Base-by-base conservation (phyloP, 2,329 filamentous ascomycete genomes). In the Esteya vermicola region DNA sequence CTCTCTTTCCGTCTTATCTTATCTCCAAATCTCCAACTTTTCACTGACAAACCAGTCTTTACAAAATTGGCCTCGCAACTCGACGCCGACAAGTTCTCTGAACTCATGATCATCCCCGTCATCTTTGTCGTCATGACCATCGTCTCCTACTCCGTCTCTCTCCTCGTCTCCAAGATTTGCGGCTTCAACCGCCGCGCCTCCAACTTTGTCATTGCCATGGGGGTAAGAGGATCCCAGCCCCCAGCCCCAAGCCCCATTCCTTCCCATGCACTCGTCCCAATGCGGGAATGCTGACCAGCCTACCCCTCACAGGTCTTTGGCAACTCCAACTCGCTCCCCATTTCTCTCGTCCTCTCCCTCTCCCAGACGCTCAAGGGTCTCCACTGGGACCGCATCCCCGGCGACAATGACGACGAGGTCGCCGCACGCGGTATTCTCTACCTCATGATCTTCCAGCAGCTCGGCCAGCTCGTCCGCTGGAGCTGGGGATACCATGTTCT, bases 131-230 rank as follows among this genome's bases (percentile, higher is more conserved):
- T 91, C 23, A 89, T 95, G 62, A 95, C 86, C 0, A 50, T 81
- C 9, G 78, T 96, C 22, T 96, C 89, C 13, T 98, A 86, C 63
- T 40, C 75, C 4, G 85, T 86, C 40, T 79, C 88, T 3, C 62
- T 76, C 9, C 52, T 70, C 12, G 73, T 96, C 40, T 75, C 83
- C 16, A 80, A 74, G 59, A 64, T 76, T 36, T 93, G 88, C 57
- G 69, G 83, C 14, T 88, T 98, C 60, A 77, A 76, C 51, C 86
- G 82, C 58, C 77, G 89, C 46, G 83, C 86, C 32, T 75, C 80
- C 48, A 98, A 98, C 62, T 98, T 98, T 54, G 82, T 98, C 32
- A 83, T 85, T 25, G 91, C 91, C 39, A 98, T 98, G 91, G 88
- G 84, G 28, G 72, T 59, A 48, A 33, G 51, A 47, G 13, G 9